Evolutionary conservation across 1,139 yeast genomes (phyloP).

Genomic region (Protomyces inundatus): DNA sequence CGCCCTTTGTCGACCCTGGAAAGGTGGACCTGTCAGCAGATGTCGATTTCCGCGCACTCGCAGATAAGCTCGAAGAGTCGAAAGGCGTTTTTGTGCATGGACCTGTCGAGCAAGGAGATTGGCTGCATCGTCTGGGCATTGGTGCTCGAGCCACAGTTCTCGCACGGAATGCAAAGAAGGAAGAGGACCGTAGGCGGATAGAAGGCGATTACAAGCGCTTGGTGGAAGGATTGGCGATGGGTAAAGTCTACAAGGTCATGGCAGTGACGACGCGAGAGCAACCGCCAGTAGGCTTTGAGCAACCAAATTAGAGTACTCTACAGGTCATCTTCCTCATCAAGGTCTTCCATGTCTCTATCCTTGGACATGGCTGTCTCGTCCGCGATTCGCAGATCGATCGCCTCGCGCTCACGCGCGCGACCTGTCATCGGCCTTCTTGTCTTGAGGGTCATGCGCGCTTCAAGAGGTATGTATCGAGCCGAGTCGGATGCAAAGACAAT

Average conservation of each 20-base stretch:
- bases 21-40: constrained; percentile 77
- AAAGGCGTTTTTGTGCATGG: constrained; percentile 46
- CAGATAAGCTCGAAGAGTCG: constrained; percentile 39
- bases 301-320: constrained; percentile 45
- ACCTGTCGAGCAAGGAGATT: constrained; percentile 72
- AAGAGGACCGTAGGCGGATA: constrained; percentile 43
- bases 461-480: constrained; percentile 65
- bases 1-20: constrained; percentile 74
- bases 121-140: constrained; percentile 71
- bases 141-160: constrained; percentile 56
- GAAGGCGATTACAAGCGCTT: constrained; percentile 58
- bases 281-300: constrained; percentile 54
- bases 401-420: neutral
- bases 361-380: neutral
- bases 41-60: constrained; percentile 67
- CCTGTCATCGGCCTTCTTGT: neutral
- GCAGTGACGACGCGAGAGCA: constrained; percentile 51
- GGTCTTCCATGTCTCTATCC: constrained; percentile 46
- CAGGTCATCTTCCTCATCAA: constrained; percentile 45
- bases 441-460: constrained; percentile 64
- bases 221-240: constrained; percentile 68
- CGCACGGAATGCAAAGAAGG: constrained; percentile 36
- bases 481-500: constrained; percentile 49
- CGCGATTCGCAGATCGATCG: neutral
- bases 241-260: constrained; percentile 67